A percentile compares a stretch with the other conserved stretches of the same genome.
phyloP scores from a whole-genome alignment of 2,329 filamentous ascomycete species.

The Shiraia sp. region DNA sequence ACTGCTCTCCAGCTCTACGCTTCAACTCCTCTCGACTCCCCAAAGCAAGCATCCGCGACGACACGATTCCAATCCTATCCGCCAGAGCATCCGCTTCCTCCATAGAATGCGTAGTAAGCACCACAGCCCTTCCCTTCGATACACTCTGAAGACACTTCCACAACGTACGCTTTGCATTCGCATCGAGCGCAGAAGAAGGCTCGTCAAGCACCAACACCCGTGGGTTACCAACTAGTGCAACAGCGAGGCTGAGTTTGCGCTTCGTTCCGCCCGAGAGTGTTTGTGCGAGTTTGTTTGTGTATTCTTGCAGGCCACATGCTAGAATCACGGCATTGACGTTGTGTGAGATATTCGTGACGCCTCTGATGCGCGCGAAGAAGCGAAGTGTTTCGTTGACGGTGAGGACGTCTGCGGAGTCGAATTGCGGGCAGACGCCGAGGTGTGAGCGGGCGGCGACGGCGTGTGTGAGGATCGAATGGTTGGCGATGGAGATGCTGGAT shows the following conservation, averaged over 20 bases:
- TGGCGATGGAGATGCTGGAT: conserved; percentile 77
- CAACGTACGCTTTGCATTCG: conserved; percentile 79
- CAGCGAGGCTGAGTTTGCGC: conserved; percentile 83
- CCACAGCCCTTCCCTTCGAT: conserved; percentile 74
- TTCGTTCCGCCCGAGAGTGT: conserved; percentile 88
- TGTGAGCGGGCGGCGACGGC: conserved; percentile 70
- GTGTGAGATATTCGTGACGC: conserved; percentile 71
- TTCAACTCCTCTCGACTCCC: conserved; percentile 75
- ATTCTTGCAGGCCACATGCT: conserved; percentile 75
- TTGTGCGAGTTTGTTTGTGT: conserved; percentile 71
- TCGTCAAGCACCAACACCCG: conserved; percentile 88
- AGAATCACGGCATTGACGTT: conserved; percentile 76
- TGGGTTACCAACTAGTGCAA: conserved; percentile 89
- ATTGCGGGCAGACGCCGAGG: conserved; percentile 81
- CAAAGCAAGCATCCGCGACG: conserved; percentile 80
- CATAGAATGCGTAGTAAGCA: conserved; percentile 87
- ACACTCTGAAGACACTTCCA: conserved; percentile 89
- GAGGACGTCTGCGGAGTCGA: conserved; percentile 79
- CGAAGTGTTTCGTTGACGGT: conserved; percentile 80
- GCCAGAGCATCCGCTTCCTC: conserved; percentile 88
- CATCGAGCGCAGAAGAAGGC: conserved; percentile 83
- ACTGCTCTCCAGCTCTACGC: conserved; percentile 71
- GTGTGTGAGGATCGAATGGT: conserved; percentile 66
- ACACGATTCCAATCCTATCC: conserved; percentile 84
- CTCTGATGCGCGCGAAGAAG: conserved; percentile 84